Base-by-base conservation (phyloP, 768 basidiomycete genomes). In the Polyporus arcularius region DNA sequence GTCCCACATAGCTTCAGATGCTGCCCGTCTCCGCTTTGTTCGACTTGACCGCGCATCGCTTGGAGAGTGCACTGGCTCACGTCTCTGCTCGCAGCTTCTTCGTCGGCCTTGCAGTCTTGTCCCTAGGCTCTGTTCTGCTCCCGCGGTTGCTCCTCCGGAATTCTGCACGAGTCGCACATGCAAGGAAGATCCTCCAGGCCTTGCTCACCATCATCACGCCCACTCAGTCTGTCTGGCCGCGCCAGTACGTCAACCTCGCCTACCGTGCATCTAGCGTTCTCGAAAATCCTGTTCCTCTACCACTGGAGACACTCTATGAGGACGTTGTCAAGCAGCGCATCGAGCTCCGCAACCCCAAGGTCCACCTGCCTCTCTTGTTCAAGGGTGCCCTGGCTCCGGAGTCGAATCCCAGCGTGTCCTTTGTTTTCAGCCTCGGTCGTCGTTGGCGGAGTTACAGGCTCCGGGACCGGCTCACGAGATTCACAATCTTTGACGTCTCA, bases 161-260 rank as follows among this genome's bases (percentile, higher is more conserved):
- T n/a, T 28, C 31, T 15, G 31, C 15, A 11, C 35, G 11, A 15
- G 30, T 62, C 11, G 8, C 60, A 21, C 30, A 52, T 9, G 57
- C 56, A 18, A 55, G 62, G 14, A 32, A 31, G 4, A 32, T 56
- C 15, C 48, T 67, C 4, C 26, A 40, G 49, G 53, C 63, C 4
- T 28, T 67, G 39, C 57, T 60, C 38, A 38, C 54, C 21, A 30
- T 65, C 42, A 45, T 67, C 43, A 56, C 63, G 2, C 66, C 66
- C 10, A 67, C 63, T 9, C 57, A 62, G 39, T 67, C 66, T 12
- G 42, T 63, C 38, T 67, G 66, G 66, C 63, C 66, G 12, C 15
- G 55, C 2, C n/a, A 39, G 4, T 67, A 65, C 47, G 45, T 61
- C 18, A 40, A 28, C 1, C 30, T 59, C 5, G 63, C 63, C 18